A percentile compares a stretch with the other conserved stretches of the same genome.
phyloP scores from a whole-genome alignment of 805 yeast species.

The Helenozyma baotianmanensis region DNA sequence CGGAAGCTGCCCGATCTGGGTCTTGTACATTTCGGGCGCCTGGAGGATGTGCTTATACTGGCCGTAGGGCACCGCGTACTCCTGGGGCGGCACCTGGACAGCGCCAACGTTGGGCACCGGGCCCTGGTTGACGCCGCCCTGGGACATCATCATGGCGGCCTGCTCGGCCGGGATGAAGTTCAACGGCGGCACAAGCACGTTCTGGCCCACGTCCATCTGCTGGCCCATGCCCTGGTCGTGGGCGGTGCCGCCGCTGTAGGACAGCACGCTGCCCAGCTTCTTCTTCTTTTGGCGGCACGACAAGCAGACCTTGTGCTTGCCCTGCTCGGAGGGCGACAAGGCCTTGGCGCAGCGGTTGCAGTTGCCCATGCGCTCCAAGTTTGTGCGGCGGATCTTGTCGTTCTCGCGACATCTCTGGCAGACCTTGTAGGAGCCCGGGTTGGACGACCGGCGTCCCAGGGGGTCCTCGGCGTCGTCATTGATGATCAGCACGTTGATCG shows the following conservation, averaged over 20 bases:
- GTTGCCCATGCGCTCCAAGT: constrained; percentile 52
- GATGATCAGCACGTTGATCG: constrained; percentile 39
- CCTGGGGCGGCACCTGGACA: constrained; percentile 6
- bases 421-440: constrained; percentile 46
- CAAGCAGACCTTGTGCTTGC: constrained; percentile 53
- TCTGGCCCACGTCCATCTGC: constrained; percentile 4
- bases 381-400: constrained; percentile 53
- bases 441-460: constrained; percentile 19
- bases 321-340: constrained; percentile 41
- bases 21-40: constrained; percentile 9
- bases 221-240: neutral
- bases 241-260: constrained; percentile 1
- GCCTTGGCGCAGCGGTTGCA: constrained; percentile 60
- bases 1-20: constrained; percentile 10
- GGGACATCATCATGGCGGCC: constrained; percentile 8
- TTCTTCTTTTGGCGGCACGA: constrained; percentile 53
- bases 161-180: constrained; percentile 12
- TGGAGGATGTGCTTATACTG: constrained; percentile 8
- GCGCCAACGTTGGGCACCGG: constrained; percentile 2
- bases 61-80: constrained; percentile 9
- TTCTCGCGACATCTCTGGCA: constrained; percentile 60
- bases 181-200: constrained; percentile 8
- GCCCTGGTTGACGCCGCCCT: constrained; percentile 1
- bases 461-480: constrained; percentile 20
- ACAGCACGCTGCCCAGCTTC: constrained; percentile 18